A percentile compares a stretch with the other conserved stretches of the same genome.
Evolutionary conservation across 208 protist species (phyloP).

Genomic region (Acanthamoeba sp.): DNA sequence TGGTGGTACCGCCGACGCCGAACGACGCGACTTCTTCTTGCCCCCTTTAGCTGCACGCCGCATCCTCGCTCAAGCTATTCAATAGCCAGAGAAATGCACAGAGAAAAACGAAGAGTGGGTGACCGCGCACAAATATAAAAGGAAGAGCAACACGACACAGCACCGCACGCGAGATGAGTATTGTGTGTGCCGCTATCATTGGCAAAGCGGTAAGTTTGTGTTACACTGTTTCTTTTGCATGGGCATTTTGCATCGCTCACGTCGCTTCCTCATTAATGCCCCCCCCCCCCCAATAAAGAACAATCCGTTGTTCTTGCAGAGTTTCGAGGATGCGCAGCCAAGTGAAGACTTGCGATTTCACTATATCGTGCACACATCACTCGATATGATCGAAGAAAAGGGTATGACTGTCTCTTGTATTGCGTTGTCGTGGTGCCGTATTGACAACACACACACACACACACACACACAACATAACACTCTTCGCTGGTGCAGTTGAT

Average conservation of each 20-base stretch:
- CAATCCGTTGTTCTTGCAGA: conserved; percentile 79
- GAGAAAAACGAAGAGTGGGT: not conserved
- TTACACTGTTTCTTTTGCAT: too few species aligned
- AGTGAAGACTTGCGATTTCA: conserved; percentile 78
- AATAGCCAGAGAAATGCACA: not conserved
- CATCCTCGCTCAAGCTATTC: conserved; percentile 4
- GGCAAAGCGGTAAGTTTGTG: conserved; percentile 65
- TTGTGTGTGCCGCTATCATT: conserved; percentile 63
- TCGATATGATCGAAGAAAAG: conserved; percentile 82
- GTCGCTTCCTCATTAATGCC: not conserved
- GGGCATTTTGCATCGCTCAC: not conserved
- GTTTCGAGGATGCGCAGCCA: not conserved
- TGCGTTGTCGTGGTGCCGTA: too few species aligned
- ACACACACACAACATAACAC: not conserved
- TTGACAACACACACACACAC: too few species aligned
- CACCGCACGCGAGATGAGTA: not conserved
- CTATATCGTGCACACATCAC: conserved; percentile 80
- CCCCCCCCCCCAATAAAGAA: conserved; percentile 65
- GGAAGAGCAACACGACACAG: not conserved
- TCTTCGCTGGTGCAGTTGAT: conserved; percentile 29
- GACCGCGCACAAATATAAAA: not conserved
- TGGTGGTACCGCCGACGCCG: not conserved
- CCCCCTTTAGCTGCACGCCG: not conserved
- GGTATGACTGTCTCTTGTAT: not conserved
- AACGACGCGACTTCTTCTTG: not conserved